Evolutionary conservation across 768 basidiomycete species (phyloP).

Genomic region (Lepiota venenata): DNA sequence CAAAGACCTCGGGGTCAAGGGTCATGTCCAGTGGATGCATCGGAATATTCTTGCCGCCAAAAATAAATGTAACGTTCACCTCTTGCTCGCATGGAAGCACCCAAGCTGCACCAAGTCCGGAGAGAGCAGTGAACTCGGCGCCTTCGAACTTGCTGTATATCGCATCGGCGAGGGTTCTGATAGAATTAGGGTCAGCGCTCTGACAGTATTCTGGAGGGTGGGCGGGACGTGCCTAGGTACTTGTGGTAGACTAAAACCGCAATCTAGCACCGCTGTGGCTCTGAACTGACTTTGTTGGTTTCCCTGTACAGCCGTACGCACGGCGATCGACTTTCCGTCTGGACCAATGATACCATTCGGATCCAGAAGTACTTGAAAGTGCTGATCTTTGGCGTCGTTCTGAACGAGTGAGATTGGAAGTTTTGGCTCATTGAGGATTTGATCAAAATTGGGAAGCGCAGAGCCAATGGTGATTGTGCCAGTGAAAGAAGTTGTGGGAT

Average conservation of each 20-base stretch:
- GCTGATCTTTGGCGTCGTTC: slow-evolving; percentile 40
- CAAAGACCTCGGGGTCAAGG: slow-evolving; percentile 35
- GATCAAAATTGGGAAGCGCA: slow-evolving; percentile 43
- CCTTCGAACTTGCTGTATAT: slow-evolving; percentile 57
- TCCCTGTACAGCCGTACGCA: slow-evolving; percentile 43
- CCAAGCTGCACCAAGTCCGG: slow-evolving; percentile 47
- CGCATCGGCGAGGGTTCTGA: slow-evolving; percentile 49
- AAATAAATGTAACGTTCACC: slow-evolving; percentile 63
- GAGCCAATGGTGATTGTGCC: slow-evolving; percentile 67
- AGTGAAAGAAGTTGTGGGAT: slow-evolving; percentile 45
- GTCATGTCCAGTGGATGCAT: slow-evolving; percentile 67
- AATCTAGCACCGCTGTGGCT: slow-evolving; percentile 62
- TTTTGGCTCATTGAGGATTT: slow-evolving; percentile 47
- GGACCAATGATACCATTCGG: slow-evolving; percentile 60
- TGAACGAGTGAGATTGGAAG: slow-evolving; percentile 44
- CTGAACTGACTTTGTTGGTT: slow-evolving; percentile 36
- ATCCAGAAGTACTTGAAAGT: slow-evolving; percentile 66
- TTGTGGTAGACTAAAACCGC: slow-evolving; percentile 68
- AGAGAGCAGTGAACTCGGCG: slow-evolving; percentile 41
- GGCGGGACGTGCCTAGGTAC: slow-evolving; percentile 41
- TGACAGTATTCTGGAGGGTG: neutral
- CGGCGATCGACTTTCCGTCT: slow-evolving; percentile 44
- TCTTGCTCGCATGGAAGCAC: slow-evolving; percentile 59
- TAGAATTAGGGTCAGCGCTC: neutral
- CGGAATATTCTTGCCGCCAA: slow-evolving; percentile 52